A percentile compares a stretch with the other conserved stretches of the same genome.
Conservation (phyloP, 2,329 filamentous ascomycete genomes). For the Madurella fahalii region DNA sequence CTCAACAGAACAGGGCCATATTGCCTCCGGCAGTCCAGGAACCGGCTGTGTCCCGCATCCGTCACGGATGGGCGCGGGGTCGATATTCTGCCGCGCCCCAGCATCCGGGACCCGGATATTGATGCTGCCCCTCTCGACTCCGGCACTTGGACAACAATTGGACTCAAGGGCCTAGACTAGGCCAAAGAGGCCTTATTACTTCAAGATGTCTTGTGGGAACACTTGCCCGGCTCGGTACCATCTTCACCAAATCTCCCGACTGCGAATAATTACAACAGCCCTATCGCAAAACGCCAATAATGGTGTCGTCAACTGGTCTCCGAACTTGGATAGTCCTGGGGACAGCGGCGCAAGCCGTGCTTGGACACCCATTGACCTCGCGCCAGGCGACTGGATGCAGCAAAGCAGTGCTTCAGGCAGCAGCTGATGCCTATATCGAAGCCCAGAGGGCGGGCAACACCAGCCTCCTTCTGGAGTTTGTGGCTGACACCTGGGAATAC, state of each 20-base stretch:
- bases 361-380: neutral
- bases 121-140: neutral
- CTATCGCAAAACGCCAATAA: neutral
- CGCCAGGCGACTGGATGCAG: slow-evolving; percentile 11
- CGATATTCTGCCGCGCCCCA: slow-evolving; percentile 13
- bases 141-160: slow-evolving; percentile 14
- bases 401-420: slow-evolving; percentile 15
- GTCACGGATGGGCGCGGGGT: neutral
- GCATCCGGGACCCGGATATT: slow-evolving; percentile 5
- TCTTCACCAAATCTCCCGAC: neutral
- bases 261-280: neutral
- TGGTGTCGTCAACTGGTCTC: neutral
- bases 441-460: slow-evolving; percentile 20
- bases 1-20: neutral
- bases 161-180: no score
- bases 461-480: slow-evolving; percentile 11
- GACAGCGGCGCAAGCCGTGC: neutral
- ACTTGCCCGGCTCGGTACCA: no score
- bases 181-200: no score
- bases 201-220: no score
- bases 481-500: slow-evolving; percentile 23
- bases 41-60: neutral
- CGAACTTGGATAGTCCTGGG: slow-evolving; percentile 2
- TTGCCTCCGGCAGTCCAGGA: neutral
- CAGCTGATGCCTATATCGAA: slow-evolving; percentile 24